Percentiles rank a stretch among this genome's conserved stretches.
phyloP scores from a whole-genome alignment of 768 basidiomycete genomes.

The Harrya chromipes region DNA sequence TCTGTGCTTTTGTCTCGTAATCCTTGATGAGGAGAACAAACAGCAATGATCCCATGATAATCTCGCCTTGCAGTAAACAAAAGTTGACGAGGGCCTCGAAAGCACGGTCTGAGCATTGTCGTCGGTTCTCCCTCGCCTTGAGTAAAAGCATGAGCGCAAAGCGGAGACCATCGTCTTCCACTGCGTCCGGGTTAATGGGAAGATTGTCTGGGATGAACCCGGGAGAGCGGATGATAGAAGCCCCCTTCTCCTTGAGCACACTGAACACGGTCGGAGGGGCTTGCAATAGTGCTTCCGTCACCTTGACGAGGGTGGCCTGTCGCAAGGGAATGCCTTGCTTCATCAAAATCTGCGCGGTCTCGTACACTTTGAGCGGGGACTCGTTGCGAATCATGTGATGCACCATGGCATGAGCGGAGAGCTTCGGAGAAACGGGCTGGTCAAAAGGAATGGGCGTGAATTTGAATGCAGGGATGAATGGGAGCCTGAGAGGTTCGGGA shows the following conservation, averaged over 20 bases:
- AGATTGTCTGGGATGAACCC: slow-evolving; percentile 18
- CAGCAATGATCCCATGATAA: slow-evolving; percentile 69
- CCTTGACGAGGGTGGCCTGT: slow-evolving; percentile 45
- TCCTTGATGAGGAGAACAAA: slow-evolving; percentile 66
- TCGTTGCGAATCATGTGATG: slow-evolving; percentile 61
- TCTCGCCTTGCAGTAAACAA: slow-evolving; percentile 74
- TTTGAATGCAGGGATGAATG: slow-evolving; percentile 26
- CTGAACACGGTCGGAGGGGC: slow-evolving; percentile 24
- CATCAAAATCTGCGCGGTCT: slow-evolving; percentile 52
- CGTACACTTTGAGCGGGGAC: slow-evolving; percentile 44
- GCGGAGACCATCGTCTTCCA: slow-evolving; percentile 40
- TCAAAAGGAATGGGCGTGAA: slow-evolving; percentile 48
- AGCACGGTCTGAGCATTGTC: slow-evolving; percentile 55
- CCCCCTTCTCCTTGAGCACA: slow-evolving; percentile 17
- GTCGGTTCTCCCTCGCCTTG: slow-evolving; percentile 51
- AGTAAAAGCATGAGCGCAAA: slow-evolving; percentile 53
- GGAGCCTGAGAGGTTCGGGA: slow-evolving; percentile 12
- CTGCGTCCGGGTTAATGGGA: slow-evolving; percentile 33
- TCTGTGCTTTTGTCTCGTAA: slow-evolving; percentile 44
- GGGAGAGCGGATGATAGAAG: slow-evolving; percentile 16
- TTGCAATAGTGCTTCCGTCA: slow-evolving; percentile 24
- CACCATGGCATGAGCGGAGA: slow-evolving; percentile 61
- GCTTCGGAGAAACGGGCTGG: slow-evolving; percentile 50
- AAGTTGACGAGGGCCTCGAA: slow-evolving; percentile 58
- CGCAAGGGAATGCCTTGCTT: slow-evolving; percentile 49